Evolutionary conservation across 1,284 basidiomycete genomes (phyloP), one percentile per base, ranked within the genome.

Genomic region (Sanghuangporus baumii): DNA sequence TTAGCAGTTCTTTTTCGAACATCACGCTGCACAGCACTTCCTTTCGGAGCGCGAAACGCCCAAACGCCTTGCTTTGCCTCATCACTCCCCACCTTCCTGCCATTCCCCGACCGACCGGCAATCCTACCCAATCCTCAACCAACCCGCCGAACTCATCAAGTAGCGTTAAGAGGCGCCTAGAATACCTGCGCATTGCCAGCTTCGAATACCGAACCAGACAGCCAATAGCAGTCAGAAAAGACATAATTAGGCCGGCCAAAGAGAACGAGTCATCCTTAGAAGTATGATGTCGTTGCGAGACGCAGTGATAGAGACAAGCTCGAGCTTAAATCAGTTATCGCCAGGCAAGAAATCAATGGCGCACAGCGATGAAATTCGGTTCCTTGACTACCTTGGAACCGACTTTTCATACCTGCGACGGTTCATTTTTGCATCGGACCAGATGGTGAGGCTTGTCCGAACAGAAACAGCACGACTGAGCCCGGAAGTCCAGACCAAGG

Each of bases 321-420:
- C 26, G 2, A 37, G 26, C 8, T 8, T 31, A 1, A n/a, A 8
- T 34, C 34, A 34, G 52, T 14, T 5, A 20, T 58, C 57, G 16
- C 4, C 14, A 48, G 12, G 23, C 40, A 41, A 48, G 46, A 58
- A 46, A 18, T 16, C 8, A 14, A 46, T 46, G 57, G 40, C 26
- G 46, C 40, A 55, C 26, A 43, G 47, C 40, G 52, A 59, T 31
- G 62, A 60, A 36, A 31, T 63, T 16, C 56, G 40, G 23, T 56
- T 63, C 20, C 58, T 63, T 20, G 62, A 63, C 43, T 54, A 41
- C 37, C 34, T 63, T 14, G 48, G 50, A 36, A 59, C 57, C 47
- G 62, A 63, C 34, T 63, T 63, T 51, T 55, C 46, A 20, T 56
- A 63, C 40, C 52, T 63, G 16, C 57, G 40, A 14, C 62, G 62